These are phyloP conservation scores for Schwanniomyces vanrijiae DNA, from an alignment of 805 yeast genomes.

Conservation along the genomic window DNA sequence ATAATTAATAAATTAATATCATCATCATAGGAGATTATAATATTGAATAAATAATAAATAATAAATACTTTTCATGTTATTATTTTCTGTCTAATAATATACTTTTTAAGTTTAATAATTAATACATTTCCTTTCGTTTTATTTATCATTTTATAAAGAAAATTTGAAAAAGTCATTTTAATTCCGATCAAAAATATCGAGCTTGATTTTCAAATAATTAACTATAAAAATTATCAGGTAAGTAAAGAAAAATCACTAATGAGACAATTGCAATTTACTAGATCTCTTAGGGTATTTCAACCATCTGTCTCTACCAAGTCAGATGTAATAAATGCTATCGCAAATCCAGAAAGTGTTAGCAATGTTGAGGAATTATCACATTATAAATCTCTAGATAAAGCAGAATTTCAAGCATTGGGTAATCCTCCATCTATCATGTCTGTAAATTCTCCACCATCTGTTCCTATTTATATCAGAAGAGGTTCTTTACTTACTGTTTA, in stretches of 20 bases:
- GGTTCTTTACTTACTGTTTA: constrained; percentile 53
- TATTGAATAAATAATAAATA: too few relatives aligned
- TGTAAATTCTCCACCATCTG: constrained; percentile 57
- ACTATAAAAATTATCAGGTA: neutral
- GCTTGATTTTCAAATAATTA: neutral
- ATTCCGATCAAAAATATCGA: neutral
- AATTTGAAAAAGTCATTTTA: too few relatives aligned
- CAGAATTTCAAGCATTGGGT: constrained; percentile 45
- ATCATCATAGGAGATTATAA: too few relatives aligned
- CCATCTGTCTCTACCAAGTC: constrained; percentile 5
- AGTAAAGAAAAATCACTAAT: neutral
- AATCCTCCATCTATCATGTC: constrained; percentile 49
- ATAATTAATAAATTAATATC: too few relatives aligned
- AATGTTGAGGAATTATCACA: constrained; percentile 13
- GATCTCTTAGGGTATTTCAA: constrained; percentile 11
- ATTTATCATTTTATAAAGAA: too few relatives aligned
- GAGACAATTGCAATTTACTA: constrained; percentile 5
- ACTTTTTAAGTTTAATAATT: too few relatives aligned
- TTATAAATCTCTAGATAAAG: constrained; percentile 18
- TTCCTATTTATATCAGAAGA: constrained; percentile 49
- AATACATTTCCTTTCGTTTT: too few relatives aligned
- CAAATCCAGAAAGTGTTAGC: constrained; percentile 10
- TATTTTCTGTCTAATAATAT: too few relatives aligned
- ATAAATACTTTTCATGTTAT: too few relatives aligned
- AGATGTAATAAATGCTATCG: constrained; percentile 4